phyloP scores from a whole-genome alignment of 768 basidiomycete species.

The Pisolithus orientalis region DNA sequence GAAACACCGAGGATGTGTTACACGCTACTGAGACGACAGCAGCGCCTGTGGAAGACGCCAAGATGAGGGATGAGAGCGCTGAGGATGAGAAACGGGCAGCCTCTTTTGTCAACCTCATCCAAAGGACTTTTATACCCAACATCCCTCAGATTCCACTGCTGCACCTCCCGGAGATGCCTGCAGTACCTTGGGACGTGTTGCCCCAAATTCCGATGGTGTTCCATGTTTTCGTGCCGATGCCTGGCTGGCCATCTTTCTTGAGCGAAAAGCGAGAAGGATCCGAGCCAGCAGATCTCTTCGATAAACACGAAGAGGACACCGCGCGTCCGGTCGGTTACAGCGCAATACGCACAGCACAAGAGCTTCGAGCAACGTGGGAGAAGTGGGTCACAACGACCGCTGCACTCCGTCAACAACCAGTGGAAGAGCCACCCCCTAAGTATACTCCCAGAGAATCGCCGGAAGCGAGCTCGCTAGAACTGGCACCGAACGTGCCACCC shows the following conservation, averaged over 20 bases:
- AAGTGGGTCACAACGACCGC: conserved; percentile 62
- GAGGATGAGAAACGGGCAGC: conserved; percentile 35
- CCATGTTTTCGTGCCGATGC: conserved; percentile 68
- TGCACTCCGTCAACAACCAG: conserved; percentile 32
- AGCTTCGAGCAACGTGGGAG: conserved; percentile 69
- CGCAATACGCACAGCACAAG: conserved; percentile 48
- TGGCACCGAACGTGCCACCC: background rate
- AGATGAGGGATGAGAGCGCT: conserved; percentile 10
- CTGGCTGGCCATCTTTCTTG: conserved; percentile 60
- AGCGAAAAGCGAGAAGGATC: conserved; percentile 39
- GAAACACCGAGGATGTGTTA: conserved; percentile 12
- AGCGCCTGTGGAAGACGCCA: conserved; percentile 14
- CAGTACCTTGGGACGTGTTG: conserved; percentile 54
- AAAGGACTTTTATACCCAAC: conserved; percentile 61
- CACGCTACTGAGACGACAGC: conserved; percentile 1
- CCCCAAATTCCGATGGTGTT: conserved; percentile 74
- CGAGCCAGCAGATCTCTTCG: conserved; percentile 20
- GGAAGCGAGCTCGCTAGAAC: conserved; percentile 9
- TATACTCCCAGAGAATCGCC: conserved; percentile 58
- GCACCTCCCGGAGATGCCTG: conserved; percentile 60
- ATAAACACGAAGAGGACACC: conserved; percentile 30
- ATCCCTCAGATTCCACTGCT: conserved; percentile 38
- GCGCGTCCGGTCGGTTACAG: conserved; percentile 34
- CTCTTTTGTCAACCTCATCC: conserved; percentile 63
- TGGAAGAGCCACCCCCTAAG: conserved; percentile 61